A percentile compares a stretch with the other conserved stretches of the same genome.
Conservation (phyloP, 805 yeast genomes). For the Pichia paraexigua region DNA sequence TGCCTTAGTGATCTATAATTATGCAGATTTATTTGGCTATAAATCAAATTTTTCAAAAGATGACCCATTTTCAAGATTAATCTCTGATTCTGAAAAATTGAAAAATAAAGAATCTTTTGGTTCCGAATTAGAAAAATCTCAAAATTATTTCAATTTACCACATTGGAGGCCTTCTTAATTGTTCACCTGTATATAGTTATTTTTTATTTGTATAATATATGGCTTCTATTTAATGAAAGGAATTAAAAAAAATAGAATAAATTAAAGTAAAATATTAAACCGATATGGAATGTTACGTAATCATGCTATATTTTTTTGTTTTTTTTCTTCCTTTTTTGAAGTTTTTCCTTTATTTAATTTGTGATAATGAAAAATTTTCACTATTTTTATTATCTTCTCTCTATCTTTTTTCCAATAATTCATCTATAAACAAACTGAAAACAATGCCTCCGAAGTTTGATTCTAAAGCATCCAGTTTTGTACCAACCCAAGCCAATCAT, state of each 20-base stretch:
- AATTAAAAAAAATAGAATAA: background rate
- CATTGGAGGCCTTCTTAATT: background rate
- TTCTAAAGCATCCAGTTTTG: constrained; percentile 27
- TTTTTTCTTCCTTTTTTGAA: background rate
- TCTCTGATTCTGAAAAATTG: constrained; percentile 1
- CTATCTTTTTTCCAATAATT: background rate
- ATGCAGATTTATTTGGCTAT: constrained; percentile 18
- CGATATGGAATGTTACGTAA: background rate
- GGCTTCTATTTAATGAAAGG: background rate
- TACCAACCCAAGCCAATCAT: constrained; percentile 16
- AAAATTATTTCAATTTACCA: constrained; percentile 9
- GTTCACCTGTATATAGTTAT: background rate
- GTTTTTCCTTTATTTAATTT: background rate
- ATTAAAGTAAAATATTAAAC: too few relatives aligned
- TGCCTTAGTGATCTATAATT: constrained; percentile 17
- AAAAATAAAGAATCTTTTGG: constrained; percentile 1
- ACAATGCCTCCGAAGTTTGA: constrained; percentile 36
- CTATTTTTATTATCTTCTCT: background rate
- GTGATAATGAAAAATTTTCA: background rate
- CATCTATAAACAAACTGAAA: background rate
- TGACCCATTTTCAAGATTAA: background rate
- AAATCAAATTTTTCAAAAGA: constrained; percentile 16
- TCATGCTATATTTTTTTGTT: too few relatives aligned
- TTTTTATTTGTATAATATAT: background rate
- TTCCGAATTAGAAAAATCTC: background rate